Evolutionary conservation across 164 flowering plant species (phyloP).

Genomic region (Buxus sempervirens): DNA sequence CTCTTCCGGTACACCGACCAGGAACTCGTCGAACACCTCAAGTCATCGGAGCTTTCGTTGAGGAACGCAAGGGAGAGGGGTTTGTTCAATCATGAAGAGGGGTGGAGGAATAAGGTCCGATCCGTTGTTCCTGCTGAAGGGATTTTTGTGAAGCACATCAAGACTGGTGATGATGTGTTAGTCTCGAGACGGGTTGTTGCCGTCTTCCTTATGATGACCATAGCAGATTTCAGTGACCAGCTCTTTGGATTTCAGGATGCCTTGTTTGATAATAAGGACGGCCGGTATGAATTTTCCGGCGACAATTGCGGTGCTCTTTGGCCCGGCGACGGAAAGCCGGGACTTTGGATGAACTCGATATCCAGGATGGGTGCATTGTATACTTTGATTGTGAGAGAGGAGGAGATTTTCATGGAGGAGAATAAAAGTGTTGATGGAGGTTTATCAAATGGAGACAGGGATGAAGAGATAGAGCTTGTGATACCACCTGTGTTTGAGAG

Average conservation of each 20-base stretch:
- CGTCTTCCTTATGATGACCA: conserved; percentile 68
- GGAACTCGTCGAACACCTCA: conserved; percentile 62
- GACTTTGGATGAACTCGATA: conserved; percentile 79
- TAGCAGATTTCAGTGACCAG: conserved; percentile 95
- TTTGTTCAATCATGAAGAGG: conserved; percentile 34
- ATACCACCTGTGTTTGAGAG: conserved; percentile 71
- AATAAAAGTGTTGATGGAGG: conserved; percentile 27
- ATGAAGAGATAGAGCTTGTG: conserved; percentile 72
- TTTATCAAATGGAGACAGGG: conserved; percentile 23
- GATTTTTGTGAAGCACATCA: conserved; percentile 64
- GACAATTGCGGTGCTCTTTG: conserved; percentile 50
- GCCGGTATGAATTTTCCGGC: conserved; percentile 65
- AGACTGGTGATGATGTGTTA: conserved; percentile 64
- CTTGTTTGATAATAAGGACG: conserved; percentile 61
- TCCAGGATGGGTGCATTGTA: conserved; percentile 87
- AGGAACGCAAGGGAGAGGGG: conserved; percentile 35
- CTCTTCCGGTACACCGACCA: conserved; percentile 59
- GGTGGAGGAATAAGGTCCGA: conserved; percentile 69
- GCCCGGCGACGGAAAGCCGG: conserved; percentile 96
- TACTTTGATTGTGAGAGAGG: conserved; percentile 63
- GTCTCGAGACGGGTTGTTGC: conserved; percentile 76
- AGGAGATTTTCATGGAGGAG: conserved; percentile 50
- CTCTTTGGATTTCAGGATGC: conserved; percentile 75
- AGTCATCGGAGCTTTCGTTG: conserved; percentile 44
- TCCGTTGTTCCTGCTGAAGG: conserved; percentile 60